phyloP scores from a whole-genome alignment of 805 yeast species.

The Candida khao-thaluensis region DNA sequence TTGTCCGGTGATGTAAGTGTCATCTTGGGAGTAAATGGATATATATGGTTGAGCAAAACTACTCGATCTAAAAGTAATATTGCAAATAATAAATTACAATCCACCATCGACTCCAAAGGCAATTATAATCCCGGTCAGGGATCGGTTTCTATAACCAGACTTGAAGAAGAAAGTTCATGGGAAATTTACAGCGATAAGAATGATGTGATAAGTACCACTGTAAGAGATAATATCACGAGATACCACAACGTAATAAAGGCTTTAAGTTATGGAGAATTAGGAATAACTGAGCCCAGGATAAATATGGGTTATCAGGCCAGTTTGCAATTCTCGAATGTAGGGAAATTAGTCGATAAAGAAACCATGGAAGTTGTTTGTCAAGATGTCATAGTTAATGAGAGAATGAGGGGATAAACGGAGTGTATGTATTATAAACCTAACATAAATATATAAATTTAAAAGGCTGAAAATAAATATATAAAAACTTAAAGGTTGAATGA shows the following conservation, averaged over 20 bases:
- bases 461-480: background rate
- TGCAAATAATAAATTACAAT: conserved; percentile 34
- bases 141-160: conserved; percentile 70
- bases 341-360: conserved; percentile 70
- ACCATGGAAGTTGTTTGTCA: conserved; percentile 71
- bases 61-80: conserved; percentile 19
- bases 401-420: conserved; percentile 58
- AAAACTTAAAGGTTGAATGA: no score
- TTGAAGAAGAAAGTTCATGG: conserved; percentile 93
- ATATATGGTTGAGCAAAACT: conserved; percentile 84
- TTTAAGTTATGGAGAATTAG: conserved; percentile 79
- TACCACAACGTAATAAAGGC: conserved; percentile 84
- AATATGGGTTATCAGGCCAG: conserved; percentile 87
- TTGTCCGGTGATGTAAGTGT: conserved; percentile 93
- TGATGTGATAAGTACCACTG: conserved; percentile 61
- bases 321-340: conserved; percentile 66
- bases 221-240: conserved; percentile 74
- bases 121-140: conserved; percentile 57
- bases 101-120: conserved; percentile 35
- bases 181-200: conserved; percentile 91
- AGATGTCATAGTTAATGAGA: conserved; percentile 68
- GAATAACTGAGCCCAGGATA: conserved; percentile 79
- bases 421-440: background rate
- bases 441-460: background rate
- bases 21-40: conserved; percentile 93